phyloP scores from a whole-genome alignment of 2,329 filamentous ascomycete species.

The Stagonosporopsis vannaccii region DNA sequence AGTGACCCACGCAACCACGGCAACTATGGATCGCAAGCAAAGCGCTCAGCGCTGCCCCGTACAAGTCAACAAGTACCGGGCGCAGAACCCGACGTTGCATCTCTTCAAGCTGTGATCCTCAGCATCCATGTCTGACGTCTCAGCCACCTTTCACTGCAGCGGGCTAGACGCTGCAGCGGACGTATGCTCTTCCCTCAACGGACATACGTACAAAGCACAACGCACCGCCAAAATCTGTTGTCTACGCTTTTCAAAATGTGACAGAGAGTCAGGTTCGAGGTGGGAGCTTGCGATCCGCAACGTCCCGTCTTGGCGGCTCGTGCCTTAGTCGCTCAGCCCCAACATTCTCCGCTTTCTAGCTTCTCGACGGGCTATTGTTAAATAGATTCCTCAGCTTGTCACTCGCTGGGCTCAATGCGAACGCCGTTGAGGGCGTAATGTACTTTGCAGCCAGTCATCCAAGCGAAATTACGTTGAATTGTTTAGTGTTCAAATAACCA shows the following conservation, averaged over 20 bases:
- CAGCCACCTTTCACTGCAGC: constrained; percentile 28
- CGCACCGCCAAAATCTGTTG: neutral
- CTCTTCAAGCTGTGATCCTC: constrained; percentile 1
- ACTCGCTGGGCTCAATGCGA: constrained; percentile 5
- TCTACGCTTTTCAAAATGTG: neutral
- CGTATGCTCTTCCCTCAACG: neutral
- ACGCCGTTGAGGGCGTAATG: constrained; percentile 2
- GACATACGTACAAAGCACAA: neutral
- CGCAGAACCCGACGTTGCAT: constrained; percentile 33
- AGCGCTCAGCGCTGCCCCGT: constrained; percentile 7
- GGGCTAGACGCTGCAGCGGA: neutral
- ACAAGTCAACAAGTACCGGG: constrained; percentile 18
- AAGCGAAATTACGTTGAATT: constrained; percentile 11
- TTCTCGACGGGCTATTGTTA: constrained; percentile 6
- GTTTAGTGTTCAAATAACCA: neutral
- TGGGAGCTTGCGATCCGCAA: constrained; percentile 6
- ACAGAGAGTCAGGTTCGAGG: neutral
- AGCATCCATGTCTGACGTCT: constrained; percentile 25
- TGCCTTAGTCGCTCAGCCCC: constrained; percentile 12
- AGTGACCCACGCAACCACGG: constrained; percentile 16
- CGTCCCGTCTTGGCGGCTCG: constrained; percentile 14
- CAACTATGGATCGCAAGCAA: constrained; percentile 3
- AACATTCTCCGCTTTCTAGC: constrained; percentile 13
- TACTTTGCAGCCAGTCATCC: neutral
- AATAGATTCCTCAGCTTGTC: neutral